phyloP scores from a whole-genome alignment of 2,329 filamentous ascomycete genomes.

The Magnaporthiopsis poae region DNA sequence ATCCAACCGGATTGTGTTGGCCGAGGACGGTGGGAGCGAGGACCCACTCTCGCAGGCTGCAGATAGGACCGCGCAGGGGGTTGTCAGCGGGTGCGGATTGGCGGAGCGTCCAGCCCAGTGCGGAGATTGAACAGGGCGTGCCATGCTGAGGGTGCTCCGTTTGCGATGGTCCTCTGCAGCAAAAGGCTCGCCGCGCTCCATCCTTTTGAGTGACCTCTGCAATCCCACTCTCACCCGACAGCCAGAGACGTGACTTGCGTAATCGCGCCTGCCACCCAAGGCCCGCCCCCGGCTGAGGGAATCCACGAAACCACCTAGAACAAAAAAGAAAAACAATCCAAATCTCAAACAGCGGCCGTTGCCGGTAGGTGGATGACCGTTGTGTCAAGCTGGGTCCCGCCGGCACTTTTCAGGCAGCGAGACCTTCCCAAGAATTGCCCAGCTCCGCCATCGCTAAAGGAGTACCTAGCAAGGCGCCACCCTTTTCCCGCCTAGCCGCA shows the following conservation, averaged over 20 bases:
- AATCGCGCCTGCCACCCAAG: not conserved
- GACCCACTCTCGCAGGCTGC: not conserved
- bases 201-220: not conserved
- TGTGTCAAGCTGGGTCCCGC: not conserved
- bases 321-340: not conserved
- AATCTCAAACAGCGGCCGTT: not conserved
- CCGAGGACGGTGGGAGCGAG: no score
- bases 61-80: not conserved
- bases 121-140: not conserved
- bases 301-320: not conserved
- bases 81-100: no score
- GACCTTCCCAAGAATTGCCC: conserved; percentile 1
- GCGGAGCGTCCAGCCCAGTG: not conserved
- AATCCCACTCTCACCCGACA: not conserved
- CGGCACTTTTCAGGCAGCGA: not conserved
- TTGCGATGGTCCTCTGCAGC: not conserved
- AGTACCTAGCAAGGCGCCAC: not conserved
- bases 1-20: not conserved
- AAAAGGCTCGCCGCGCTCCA: not conserved
- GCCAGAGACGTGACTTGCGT: not conserved
- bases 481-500: not conserved
- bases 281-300: not conserved
- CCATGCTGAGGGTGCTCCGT: not conserved
- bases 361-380: not conserved
- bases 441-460: no score